phyloP scores from a whole-genome alignment of 2,329 filamentous ascomycete species.

The Curvularia hawaiiensis region DNA sequence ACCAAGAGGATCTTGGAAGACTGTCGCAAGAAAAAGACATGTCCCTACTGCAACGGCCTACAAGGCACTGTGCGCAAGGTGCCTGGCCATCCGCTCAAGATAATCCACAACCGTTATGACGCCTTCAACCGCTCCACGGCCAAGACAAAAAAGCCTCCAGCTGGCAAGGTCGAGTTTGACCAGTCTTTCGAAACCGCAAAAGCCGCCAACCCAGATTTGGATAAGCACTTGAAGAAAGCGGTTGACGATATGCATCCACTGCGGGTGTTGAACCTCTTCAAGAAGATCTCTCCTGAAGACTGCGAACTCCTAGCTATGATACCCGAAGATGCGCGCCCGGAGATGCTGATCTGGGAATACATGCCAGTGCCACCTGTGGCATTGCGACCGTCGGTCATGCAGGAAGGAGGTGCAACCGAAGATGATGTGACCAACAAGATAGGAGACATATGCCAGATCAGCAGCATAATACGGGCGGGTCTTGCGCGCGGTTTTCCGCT shows the following conservation, averaged over 20 bases:
- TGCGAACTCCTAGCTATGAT: constrained; percentile 92
- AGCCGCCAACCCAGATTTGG: constrained; percentile 77
- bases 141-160: constrained; percentile 79
- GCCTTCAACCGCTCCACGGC: constrained; percentile 88
- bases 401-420: constrained; percentile 92
- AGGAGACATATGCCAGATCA: constrained; percentile 94
- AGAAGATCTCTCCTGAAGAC: constrained; percentile 80
- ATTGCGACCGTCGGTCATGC: constrained; percentile 90
- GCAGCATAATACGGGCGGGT: constrained; percentile 82
- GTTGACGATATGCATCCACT: constrained; percentile 94
- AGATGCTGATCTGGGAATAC: constrained; percentile 98
- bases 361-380: constrained; percentile 92
- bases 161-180: constrained; percentile 84
- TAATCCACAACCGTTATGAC: constrained; percentile 91
- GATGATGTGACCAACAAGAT: constrained; percentile 97
- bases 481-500: constrained; percentile 83
- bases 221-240: constrained; percentile 89
- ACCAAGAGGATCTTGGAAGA: constrained; percentile 88
- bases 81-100: constrained; percentile 80
- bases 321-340: constrained; percentile 82
- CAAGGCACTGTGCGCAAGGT: constrained; percentile 94
- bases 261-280: constrained; percentile 87
- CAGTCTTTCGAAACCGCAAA: constrained; percentile 82
- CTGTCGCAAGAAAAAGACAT: constrained; percentile 84
- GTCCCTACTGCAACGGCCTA: constrained; percentile 77